Base-by-base conservation (phyloP, 2,329 filamentous ascomycete genomes). In the Canariomyces notabilis region DNA sequence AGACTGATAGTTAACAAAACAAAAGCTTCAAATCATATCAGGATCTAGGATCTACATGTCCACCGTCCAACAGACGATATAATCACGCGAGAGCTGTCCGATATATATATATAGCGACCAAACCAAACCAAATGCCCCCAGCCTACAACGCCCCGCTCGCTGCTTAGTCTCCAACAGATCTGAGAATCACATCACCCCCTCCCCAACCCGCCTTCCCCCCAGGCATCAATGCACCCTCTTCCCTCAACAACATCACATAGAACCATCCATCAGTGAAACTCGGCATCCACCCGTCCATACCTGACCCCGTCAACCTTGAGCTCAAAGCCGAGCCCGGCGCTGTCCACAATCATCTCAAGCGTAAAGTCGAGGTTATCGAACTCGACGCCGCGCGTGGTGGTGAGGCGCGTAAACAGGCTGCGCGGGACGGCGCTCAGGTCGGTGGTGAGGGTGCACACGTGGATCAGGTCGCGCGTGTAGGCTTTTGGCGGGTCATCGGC, bases 361-460 rank as follows among this genome's bases (percentile, higher is more conserved):
- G 85, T 87, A 50, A 90, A 90, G 60, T 90, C 85, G 22, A 91
- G 69, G 53, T 89, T 89, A 57, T 89, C 83, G 65, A 90, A 91
- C 65, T 89, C 86, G 5, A 89, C 81, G 1, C 86, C 86, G 44
- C 85, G 75, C 2, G 86, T 90, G 11, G 87, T 90, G 14, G 85
- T 89, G 52, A 91, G 65, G 12, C 84, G 68, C 1, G 85, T 89
- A 59, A 90, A 90, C 9, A 89, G 62, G 48, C 75, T 81, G 54
- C 82, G 77, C 1, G 87, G 87, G 15, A 90, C 86, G 0, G 84
- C 84, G 39, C 81, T 83, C 11, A 91, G 69, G 59, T 90, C 86
- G 14, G 87, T 90, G n/a, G 82, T 89, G 32, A 91, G 70, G 1
- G 85, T 90, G 65, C 85, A 90, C 20, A 90, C 85, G 54, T 85